Base-by-base conservation (phyloP, 495 filamentous ascomycete species). In the Annulohypoxylon bovei region DNA sequence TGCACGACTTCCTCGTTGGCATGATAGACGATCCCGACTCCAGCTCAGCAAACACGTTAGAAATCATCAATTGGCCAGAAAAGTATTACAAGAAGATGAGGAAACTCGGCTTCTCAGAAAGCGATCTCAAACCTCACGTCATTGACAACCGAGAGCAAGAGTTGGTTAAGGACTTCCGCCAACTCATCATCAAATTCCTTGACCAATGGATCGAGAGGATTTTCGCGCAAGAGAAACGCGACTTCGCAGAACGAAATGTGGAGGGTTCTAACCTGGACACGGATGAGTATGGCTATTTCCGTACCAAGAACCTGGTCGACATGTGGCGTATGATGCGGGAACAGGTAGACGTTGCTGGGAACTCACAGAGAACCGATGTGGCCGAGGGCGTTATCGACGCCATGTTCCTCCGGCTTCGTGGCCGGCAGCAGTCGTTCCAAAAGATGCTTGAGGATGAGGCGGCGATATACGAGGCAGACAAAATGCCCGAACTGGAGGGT, bases 161-260 rank as follows among this genome's bases (percentile, higher is more conserved):
- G 69, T 84, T 99, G 6, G 91, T 99, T 52, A 90, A 92, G 47
- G 93, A 97, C 75, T 99, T 97, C 86, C 90, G 95, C 63, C 88
- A 91, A 75, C 88, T 97, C 69, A 99, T 99, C 77, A 93, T 97
- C 81, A 92, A 91, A 67, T 93, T 91, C 57, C 91, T 99, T 52
- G 94, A 98, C 74, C 91, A 98, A 83, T 99, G 95, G 95, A 97
- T 97, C 86, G 91, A 94, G 62, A 89, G 92, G 53, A 97, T 99
- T 65, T 91, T 90, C 67, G 85, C 83, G 5, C 87, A 91, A 6
- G 96, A 98, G 77, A 88, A 83, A 72, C 90, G 88, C 67, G 90
- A 91, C 56, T 94, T 99, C 77, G 83, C 88, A 49, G 88, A 92
- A 30, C 87, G 94, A 25, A 89, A 86, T 58, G 87, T 91, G 25